phyloP scores from a whole-genome alignment of 2,329 filamentous ascomycete genomes.

The Ophidiomyces ophidiicola region DNA sequence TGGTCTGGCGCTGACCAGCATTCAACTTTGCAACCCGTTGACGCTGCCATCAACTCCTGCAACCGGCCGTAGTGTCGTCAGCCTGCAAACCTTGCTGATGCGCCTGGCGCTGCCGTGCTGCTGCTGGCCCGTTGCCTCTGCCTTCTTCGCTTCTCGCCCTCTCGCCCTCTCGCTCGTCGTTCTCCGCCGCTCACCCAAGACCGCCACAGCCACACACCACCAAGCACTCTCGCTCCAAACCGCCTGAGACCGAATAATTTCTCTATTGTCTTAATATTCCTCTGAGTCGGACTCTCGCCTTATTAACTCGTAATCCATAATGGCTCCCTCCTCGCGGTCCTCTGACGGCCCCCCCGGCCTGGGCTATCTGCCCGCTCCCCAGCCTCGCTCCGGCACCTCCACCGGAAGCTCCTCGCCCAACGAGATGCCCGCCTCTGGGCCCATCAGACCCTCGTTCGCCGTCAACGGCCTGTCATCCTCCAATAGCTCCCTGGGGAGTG shows the following conservation, averaged over 20 bases:
- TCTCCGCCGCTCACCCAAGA: constrained; percentile 10
- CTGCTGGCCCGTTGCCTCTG: too few relatives aligned
- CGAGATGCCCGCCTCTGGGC: constrained; percentile 53
- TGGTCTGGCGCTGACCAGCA: too few relatives aligned
- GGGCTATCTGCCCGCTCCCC: constrained; percentile 60
- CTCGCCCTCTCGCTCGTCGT: not conserved
- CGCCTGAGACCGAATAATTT: too few relatives aligned
- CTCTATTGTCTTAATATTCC: constrained; percentile 4
- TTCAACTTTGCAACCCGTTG: too few relatives aligned
- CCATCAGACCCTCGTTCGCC: constrained; percentile 60
- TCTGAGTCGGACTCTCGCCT: not conserved
- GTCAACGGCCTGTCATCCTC: constrained; percentile 47
- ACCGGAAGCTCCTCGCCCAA: constrained; percentile 69
- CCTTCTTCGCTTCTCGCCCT: too few relatives aligned
- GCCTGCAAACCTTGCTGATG: too few relatives aligned
- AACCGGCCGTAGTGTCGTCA: too few relatives aligned
- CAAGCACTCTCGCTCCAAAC: too few relatives aligned
- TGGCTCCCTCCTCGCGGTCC: constrained; percentile 69
- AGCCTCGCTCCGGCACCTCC: constrained; percentile 65
- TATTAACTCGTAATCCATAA: constrained; percentile 60
- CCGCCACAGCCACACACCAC: constrained; percentile 3
- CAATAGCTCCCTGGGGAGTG: constrained; percentile 41
- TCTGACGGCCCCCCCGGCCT: constrained; percentile 67
- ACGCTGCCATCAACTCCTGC: too few relatives aligned
- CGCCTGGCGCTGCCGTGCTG: too few relatives aligned